Percentiles rank a stretch among this genome's conserved stretches.
phyloP scores from a whole-genome alignment of 768 basidiomycete genomes.

The Tulasnella sp. region DNA sequence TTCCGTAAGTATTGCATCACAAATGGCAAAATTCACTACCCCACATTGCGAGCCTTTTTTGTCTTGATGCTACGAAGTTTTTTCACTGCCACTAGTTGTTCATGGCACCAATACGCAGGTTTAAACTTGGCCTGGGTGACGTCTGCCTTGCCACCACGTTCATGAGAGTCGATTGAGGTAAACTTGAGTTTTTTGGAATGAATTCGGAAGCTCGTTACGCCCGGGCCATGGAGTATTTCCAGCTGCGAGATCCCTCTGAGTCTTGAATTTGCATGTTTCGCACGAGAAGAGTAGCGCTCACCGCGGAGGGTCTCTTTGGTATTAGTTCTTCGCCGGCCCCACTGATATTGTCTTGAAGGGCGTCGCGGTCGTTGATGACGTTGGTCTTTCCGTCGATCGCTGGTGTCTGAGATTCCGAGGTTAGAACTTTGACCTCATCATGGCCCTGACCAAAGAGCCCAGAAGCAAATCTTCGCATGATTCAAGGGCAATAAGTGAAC shows the following conservation, averaged over 20 bases:
- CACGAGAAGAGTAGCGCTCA: too few species aligned
- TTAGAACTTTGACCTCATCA: too few species aligned
- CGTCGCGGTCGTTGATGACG: too few species aligned
- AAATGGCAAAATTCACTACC: neutral
- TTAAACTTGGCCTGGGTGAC: neutral
- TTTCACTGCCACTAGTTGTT: neutral
- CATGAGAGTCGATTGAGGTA: neutral
- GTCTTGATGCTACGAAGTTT: neutral
- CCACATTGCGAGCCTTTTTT: neutral
- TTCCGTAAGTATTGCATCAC: neutral
- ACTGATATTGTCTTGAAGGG: too few species aligned
- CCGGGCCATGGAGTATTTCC: neutral
- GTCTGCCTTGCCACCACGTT: neutral
- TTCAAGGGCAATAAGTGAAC: too few species aligned
- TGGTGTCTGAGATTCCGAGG: too few species aligned
- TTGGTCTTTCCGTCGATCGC: too few species aligned
- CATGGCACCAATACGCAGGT: neutral
- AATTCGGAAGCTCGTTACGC: neutral
- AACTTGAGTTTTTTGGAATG: neutral
- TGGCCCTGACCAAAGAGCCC: too few species aligned
- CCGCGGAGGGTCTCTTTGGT: too few species aligned
- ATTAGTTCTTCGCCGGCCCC: too few species aligned
- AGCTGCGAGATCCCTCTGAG: neutral
- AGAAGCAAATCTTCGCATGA: too few species aligned
- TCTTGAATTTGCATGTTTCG: too few species aligned